Base-by-base conservation (phyloP, 805 yeast genomes). In the Pichia paraexigua region DNA sequence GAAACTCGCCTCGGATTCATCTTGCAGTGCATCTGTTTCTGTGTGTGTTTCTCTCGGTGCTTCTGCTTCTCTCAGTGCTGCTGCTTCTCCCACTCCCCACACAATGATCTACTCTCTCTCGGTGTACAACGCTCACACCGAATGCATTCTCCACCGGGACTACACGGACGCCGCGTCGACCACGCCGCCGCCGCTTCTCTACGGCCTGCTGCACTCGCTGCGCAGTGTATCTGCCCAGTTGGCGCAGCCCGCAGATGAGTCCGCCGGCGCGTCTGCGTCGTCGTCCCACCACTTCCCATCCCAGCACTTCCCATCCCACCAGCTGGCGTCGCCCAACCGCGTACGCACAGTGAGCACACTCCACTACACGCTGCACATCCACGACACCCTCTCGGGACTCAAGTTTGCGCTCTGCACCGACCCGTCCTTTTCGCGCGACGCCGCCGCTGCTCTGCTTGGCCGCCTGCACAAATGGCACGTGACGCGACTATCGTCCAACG, bases 141-240 rank as follows among this genome's bases (percentile, higher is more conserved):
- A 85, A 56, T 91, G 98, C 66, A 81, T 92, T 20, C 92, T 80
- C 68, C 79, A 79, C 56, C 73, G 95, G 49, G 95, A 87, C 64
- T 91, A 84, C 48, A 42, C 35, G 13, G 27, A 11, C 20, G 7
- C 1, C 24, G 3, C 20, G 2, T 20, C 11, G 24, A 56, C 10
- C 21, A 47, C 1, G 76, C 39, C 39, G 11, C 39, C 39, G 20
- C 39, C 39, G 39, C 39, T 94, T 35, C 73, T 94, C 15, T 94
- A 88, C 64, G 99, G 99, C 13, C 80, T 87, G 41, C 71, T 88
- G 11, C 86, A 82, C 64, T 89, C 97, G 13, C 68, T 92, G 54
- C 76, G 90, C 48, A 87, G 84, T 55, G 78, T 94, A 40, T 77
- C 92, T 0, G 15, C 32, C 5, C 47, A 45, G 21, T 8, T 45